Evolutionary conservation across 352 stramenopile species (phyloP).

Genomic region (Phytophthora aleatoria): DNA sequence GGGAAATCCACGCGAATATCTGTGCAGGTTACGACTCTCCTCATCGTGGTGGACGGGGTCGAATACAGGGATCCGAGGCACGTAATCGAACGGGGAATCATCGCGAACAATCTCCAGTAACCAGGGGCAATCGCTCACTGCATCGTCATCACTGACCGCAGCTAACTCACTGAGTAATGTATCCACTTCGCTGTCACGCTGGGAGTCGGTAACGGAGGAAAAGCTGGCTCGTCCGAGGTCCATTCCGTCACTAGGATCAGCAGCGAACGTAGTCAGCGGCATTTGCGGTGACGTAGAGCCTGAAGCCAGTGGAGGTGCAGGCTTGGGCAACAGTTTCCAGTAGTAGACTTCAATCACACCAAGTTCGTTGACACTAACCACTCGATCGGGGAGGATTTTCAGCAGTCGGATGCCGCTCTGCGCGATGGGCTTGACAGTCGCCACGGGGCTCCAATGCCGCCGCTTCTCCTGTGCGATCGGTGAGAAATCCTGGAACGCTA

Average conservation of each 20-base stretch:
- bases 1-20: conserved; percentile 43
- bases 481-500: conserved; percentile 70
- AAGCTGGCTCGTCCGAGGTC: conserved; percentile 18
- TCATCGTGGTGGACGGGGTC: conserved; percentile 41
- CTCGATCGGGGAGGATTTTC: conserved; percentile 76
- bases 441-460: conserved; percentile 59
- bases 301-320: conserved; percentile 18
- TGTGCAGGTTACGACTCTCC: conserved; percentile 17
- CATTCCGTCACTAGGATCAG: conserved; percentile 15
- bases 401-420: conserved; percentile 61
- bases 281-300: conserved; percentile 17
- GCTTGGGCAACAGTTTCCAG: conserved; percentile 79
- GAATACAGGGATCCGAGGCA: conserved; percentile 80
- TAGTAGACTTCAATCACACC: conserved; percentile 88
- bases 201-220: conserved; percentile 13
- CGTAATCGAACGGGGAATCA: conserved; percentile 79
- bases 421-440: conserved; percentile 66
- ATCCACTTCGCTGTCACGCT: conserved; percentile 25
- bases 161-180: conserved; percentile 12
- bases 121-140: conserved; percentile 58
- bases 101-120: conserved; percentile 70
- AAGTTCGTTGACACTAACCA: conserved; percentile 84
- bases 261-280: conserved; percentile 21
- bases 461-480: conserved; percentile 58
- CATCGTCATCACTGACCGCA: conserved; percentile 12